These are phyloP conservation scores for Globisporangium rhizosaccharum DNA, from an alignment of 352 stramenopile species.

Conservation along the genomic window DNA sequence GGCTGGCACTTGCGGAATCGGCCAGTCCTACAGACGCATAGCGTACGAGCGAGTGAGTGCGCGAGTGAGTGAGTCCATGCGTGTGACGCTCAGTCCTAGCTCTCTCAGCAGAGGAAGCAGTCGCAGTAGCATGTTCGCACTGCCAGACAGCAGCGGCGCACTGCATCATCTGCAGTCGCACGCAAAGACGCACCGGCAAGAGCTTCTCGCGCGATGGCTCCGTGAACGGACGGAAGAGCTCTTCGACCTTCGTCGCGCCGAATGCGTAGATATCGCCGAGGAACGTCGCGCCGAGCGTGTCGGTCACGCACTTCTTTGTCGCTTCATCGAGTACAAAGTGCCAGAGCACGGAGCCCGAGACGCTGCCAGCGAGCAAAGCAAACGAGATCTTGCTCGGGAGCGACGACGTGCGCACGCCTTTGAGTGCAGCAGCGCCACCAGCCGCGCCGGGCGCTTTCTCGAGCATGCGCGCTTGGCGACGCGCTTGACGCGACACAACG, in stretches of 20 bases:
- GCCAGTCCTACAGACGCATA: conserved; percentile 47
- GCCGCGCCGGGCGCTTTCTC: conserved; percentile 27
- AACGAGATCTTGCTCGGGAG: conserved; percentile 70
- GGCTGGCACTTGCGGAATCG: conserved; percentile 71
- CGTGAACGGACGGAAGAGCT: conserved; percentile 70
- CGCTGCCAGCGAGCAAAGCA: conserved; percentile 51
- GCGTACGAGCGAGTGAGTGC: neutral
- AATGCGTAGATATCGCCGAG: conserved; percentile 63
- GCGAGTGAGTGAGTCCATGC: neutral
- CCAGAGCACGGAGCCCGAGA: conserved; percentile 63
- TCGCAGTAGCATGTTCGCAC: too few species aligned
- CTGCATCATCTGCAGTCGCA: neutral
- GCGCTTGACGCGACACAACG: conserved; percentile 51
- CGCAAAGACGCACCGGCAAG: conserved; percentile 33
- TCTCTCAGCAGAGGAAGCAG: neutral
- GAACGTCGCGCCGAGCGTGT: conserved; percentile 47
- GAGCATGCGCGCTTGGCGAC: conserved; percentile 45
- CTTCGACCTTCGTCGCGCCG: conserved; percentile 54
- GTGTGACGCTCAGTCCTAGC: neutral
- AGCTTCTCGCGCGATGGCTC: conserved; percentile 79
- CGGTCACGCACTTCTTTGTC: conserved; percentile 36
- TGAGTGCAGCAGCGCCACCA: conserved; percentile 14
- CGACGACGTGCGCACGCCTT: conserved; percentile 67
- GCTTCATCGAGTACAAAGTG: conserved; percentile 66
- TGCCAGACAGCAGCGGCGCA: neutral